These are phyloP conservation scores for Fusarium austroafricanum DNA, from an alignment of 2,329 filamentous ascomycete genomes.

Conservation along the genomic window DNA sequence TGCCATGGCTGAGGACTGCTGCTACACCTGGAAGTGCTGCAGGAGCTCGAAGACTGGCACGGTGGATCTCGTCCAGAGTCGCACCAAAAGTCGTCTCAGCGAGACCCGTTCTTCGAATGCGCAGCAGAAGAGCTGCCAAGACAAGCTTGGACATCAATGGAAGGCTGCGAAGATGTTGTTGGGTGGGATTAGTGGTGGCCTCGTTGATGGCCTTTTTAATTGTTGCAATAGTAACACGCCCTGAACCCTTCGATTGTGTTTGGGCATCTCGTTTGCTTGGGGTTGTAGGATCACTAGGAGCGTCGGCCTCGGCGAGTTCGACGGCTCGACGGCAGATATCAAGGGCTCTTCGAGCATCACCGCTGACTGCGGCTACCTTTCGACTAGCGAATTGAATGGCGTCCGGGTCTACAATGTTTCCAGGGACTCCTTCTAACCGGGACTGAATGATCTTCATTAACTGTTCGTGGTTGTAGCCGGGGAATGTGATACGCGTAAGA, in stretches of 20 bases:
- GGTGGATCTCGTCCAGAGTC: slow-evolving; percentile 79
- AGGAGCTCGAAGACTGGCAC: slow-evolving; percentile 51
- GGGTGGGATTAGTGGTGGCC: slow-evolving; percentile 90
- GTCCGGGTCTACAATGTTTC: slow-evolving; percentile 90
- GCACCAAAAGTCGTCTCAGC: slow-evolving; percentile 90
- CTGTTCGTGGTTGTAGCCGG: slow-evolving; percentile 96
- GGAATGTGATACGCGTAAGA: slow-evolving; percentile 94
- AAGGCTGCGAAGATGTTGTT: slow-evolving; percentile 86
- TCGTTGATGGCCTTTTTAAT: slow-evolving; percentile 96
- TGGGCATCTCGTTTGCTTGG: slow-evolving; percentile 66
- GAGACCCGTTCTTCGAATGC: slow-evolving; percentile 84
- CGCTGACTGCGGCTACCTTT: slow-evolving; percentile 96
- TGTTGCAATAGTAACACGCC: slow-evolving; percentile 87
- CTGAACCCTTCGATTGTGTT: slow-evolving; percentile 42
- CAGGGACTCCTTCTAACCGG: slow-evolving; percentile 87
- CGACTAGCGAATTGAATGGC: slow-evolving; percentile 96
- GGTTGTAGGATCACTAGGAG: slow-evolving; percentile 63
- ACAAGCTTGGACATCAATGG: slow-evolving; percentile 87
- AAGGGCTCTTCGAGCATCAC: slow-evolving; percentile 89
- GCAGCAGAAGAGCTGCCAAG: slow-evolving; percentile 82
- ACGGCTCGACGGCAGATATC: slow-evolving; percentile 97
- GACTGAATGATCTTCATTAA: slow-evolving; percentile 97
- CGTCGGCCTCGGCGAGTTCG: slow-evolving; percentile 87
- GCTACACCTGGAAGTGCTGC: slow-evolving; percentile 53
- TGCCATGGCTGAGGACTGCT: slow-evolving; percentile 49